Evolutionary conservation across 345 rosid species (phyloP).

Genomic region (Euclidium syriacum): DNA sequence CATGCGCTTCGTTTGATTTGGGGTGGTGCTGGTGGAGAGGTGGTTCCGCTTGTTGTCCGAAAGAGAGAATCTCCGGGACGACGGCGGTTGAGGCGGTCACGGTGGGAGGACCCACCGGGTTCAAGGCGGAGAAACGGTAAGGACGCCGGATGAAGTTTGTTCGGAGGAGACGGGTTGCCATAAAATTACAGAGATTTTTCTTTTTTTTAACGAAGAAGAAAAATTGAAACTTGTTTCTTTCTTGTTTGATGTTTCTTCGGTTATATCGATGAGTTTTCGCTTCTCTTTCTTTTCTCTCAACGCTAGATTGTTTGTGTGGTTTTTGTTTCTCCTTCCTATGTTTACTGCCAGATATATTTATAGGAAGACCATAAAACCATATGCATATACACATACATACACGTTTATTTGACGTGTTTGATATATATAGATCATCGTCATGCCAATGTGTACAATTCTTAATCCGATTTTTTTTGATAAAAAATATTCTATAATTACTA

Average conservation of each 20-base stretch:
- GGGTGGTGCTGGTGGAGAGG: conserved; percentile 25
- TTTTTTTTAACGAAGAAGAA: not conserved
- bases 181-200: conserved; percentile 27
- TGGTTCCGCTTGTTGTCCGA: conserved; percentile 25
- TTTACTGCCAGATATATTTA: conserved; percentile 17
- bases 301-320: conserved; percentile 17
- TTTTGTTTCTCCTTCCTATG: not conserved
- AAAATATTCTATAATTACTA: conserved; percentile 10
- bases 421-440: conserved; percentile 25
- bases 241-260: conserved; percentile 15
- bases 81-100: conserved; percentile 39
- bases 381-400: conserved; percentile 21
- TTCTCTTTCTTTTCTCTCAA: not conserved
- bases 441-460: conserved; percentile 21
- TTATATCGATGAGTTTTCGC: not conserved
- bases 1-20: conserved; percentile 18
- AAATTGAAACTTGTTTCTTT: not conserved
- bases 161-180: conserved; percentile 47
- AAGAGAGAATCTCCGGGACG: conserved; percentile 23
- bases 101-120: conserved; percentile 39
- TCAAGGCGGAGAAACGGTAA: conserved; percentile 33
- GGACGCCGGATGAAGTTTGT: conserved; percentile 32
- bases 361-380: conserved; percentile 8
- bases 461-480: not conserved
- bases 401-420: conserved; percentile 18